Evolutionary conservation across 148 eudicot species (phyloP), one percentile per base, ranked within the genome.

Genomic region (Fagopyrum homotropicum): DNA sequence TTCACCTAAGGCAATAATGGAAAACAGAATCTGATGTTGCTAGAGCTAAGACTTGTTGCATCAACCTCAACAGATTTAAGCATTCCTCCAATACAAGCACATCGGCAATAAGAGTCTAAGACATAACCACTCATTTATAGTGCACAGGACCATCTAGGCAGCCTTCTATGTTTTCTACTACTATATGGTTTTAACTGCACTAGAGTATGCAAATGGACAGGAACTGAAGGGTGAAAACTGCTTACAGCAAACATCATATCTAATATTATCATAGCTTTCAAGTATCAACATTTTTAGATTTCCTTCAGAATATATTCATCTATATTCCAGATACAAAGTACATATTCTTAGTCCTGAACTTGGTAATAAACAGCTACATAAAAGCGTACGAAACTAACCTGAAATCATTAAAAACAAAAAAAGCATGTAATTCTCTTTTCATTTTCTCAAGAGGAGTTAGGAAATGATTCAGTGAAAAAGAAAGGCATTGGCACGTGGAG

Each of bases 221-320:
- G 11, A 49, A 49, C 12, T 49, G 9, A 57, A 57, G 63, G 9
- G 30, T 57, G 15, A 49, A 35, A 35, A 35, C 40, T 35, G 40
- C 2, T 35, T 35, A 49, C 52, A 49, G 9, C 52, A 49, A 6
- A 57, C 63, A 57, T 57, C 63, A 57, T 60, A 60, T 60, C 40
- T 60, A 7, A 9, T 2, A 7, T 6, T 26, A 60, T 26, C 52
- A 49, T 12, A 49, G 15, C 52, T 49, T 8, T 49, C 52, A 49
- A 49, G 52, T 49, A 8, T 49, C 52, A 49, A 49, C 9, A 3
- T 8, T 49, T 17, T 69, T 11, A 43, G 46, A 43, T 69, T 35
- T 70, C 51, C 7, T 70, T 70, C 1, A 63, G 73, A 44, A 70
- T n/a, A 70, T 43, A 70, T 70, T 43, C 73, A 70, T 16, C 73